Conservation (phyloP, 768 basidiomycete species). For the Macrolepiota fuliginosa region DNA sequence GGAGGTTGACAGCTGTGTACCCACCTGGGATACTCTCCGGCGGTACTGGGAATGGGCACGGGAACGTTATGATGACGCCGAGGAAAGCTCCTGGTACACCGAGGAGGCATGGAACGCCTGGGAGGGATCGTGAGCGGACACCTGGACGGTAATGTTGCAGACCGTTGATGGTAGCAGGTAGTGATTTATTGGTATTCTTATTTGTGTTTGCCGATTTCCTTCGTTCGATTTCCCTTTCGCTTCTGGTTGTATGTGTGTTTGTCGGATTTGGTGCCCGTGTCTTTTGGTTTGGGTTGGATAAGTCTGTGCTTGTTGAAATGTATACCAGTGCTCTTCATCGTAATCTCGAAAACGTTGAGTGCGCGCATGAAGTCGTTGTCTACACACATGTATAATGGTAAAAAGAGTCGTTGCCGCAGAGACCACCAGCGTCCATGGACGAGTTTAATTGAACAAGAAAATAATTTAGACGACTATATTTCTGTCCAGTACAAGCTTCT, state of each 20-base stretch:
- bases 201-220: neutral
- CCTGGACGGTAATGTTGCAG: constrained; percentile 5
- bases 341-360: neutral
- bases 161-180: neutral
- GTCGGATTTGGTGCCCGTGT: neutral
- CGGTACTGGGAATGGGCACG: neutral
- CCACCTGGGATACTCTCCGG: constrained; percentile 20
- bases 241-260: neutral
- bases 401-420: too few relatives aligned
- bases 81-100: constrained; percentile 69
- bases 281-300: neutral
- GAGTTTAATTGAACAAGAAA: too few relatives aligned
- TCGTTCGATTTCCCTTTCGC: neutral
- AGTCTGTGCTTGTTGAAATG: neutral
- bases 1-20: constrained; percentile 53
- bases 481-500: too few relatives aligned
- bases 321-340: neutral
- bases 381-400: too few relatives aligned
- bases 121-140: constrained; percentile 24
- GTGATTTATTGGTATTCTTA: neutral
- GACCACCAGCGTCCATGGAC: too few relatives aligned
- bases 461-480: too few relatives aligned
- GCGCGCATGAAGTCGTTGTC: neutral
- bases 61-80: constrained; percentile 38
- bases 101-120: constrained; percentile 34